These are phyloP conservation scores for Lactarius pseudohatsudake DNA, from an alignment of 768 basidiomycete genomes.

Conservation along the genomic window DNA sequence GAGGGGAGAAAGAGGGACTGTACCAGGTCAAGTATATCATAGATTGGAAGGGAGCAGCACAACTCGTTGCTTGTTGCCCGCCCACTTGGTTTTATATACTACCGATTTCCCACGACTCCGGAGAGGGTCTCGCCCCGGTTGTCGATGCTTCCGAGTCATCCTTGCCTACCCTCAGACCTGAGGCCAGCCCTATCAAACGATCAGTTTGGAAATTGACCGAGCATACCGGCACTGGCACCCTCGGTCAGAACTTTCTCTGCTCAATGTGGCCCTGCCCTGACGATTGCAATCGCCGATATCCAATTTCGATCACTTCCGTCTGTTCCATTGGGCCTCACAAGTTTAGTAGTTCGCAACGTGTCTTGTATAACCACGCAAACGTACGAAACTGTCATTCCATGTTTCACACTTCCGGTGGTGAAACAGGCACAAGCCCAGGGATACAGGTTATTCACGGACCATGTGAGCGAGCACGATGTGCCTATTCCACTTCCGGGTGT, in stretches of 20 bases:
- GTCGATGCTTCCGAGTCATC: background rate
- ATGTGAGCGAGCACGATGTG: background rate
- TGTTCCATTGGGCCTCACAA: background rate
- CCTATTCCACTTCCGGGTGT: background rate
- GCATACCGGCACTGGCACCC: background rate
- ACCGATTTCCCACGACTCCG: background rate
- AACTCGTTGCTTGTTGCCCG: background rate
- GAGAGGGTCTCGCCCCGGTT: background rate
- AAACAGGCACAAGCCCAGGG: background rate
- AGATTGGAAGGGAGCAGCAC: conserved; percentile 26
- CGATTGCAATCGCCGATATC: background rate
- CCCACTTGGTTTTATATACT: background rate
- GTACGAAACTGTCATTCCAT: background rate
- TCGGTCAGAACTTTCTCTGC: background rate
- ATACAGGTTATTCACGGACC: background rate
- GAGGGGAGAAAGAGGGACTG: conserved; percentile 9
- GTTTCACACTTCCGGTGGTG: background rate
- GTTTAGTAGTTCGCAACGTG: background rate
- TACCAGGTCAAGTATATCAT: conserved; percentile 32
- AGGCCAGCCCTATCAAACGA: background rate
- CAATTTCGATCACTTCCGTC: too few species aligned
- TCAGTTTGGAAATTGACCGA: background rate
- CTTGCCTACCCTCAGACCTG: background rate
- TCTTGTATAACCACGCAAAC: too few species aligned
- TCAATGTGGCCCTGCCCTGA: background rate